Evolutionary conservation across 495 filamentous ascomycete species (phyloP), one percentile per base, ranked within the genome.

Genomic region (Astrothelium macrocarpum): DNA sequence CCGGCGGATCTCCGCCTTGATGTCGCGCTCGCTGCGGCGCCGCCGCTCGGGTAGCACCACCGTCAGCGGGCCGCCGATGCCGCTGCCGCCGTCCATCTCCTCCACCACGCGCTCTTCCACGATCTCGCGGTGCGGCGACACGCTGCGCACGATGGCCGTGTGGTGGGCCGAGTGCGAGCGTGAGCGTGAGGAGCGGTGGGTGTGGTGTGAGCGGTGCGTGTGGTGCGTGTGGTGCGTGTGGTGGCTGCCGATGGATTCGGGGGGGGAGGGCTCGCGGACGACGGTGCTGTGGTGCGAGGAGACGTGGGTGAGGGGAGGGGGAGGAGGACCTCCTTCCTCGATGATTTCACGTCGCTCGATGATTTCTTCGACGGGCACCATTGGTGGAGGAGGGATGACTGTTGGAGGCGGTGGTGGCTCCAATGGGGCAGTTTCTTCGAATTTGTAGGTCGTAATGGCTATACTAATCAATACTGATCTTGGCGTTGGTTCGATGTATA

Each of bases 1-100:
- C 1, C 73, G 71, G 25, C 74, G 75, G 61, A 86, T 84, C 66
- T 87, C 83, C n/a, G 79, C 76, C 60, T 78, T 76, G 63, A 88
- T 80, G 59, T 84, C 82, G 39, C 80, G 75, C 32, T 85, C 82
- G 43, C 73, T 66, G 28, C 69, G 70, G 28, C 75, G 70, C 1
- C 78, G 78, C 36, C 78, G 78, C 59, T 73, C 68, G 2, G 85
- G 71, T 25, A 87, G 65, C 1, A 83, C 83, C 14, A 91, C 65
- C 1, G 71, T 71, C 53, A 73, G 59, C 25, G 71, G 71, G 1
- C 71, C 71, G 42, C 70, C 64, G 39, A 80, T 75, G 45, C 79
- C 75, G 45, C 79, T 79, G 4, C 49, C 49, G 20, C 29, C 49
- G 7, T 81, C n/a, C n/a, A n/a, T n/a, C n/a, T n/a, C 79, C n/a